These are phyloP conservation scores for Rhodomyrtus tomentosa DNA, from an alignment of 345 rosid species.

Conservation along the genomic window DNA sequence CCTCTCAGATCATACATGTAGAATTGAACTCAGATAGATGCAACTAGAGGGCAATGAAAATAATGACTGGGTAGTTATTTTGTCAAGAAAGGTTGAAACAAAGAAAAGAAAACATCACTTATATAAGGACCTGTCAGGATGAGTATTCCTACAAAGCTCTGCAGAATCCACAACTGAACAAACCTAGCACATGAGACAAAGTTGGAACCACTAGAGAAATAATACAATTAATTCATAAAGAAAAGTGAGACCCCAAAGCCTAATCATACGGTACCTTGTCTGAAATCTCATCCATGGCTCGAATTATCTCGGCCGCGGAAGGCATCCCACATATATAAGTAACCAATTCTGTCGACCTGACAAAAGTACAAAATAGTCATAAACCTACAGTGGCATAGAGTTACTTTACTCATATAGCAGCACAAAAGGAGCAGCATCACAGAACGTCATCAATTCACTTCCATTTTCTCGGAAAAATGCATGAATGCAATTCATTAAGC, in stretches of 20 bases:
- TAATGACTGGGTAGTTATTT: background rate
- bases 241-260: background rate
- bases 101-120: background rate
- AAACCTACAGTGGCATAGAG: background rate
- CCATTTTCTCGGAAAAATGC: background rate
- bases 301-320: slow-evolving; percentile 54
- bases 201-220: background rate
- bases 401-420: background rate
- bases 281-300: slow-evolving; percentile 91
- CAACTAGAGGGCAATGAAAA: background rate
- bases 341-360: slow-evolving; percentile 71
- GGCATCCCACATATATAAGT: slow-evolving; percentile 53
- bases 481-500: background rate
- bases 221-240: background rate
- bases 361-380: background rate
- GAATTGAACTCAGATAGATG: background rate
- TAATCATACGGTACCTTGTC: slow-evolving; percentile 32
- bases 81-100: background rate
- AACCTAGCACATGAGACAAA: slow-evolving; percentile 34
- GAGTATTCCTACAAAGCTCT: slow-evolving; percentile 87
- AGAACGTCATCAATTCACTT: background rate
- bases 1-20: background rate
- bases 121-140: slow-evolving; percentile 65
- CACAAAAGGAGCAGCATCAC: background rate
- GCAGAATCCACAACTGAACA: slow-evolving; percentile 95